These are phyloP conservation scores for Pistacia integerrima DNA, from an alignment of 345 rosid species.

Conservation along the genomic window DNA sequence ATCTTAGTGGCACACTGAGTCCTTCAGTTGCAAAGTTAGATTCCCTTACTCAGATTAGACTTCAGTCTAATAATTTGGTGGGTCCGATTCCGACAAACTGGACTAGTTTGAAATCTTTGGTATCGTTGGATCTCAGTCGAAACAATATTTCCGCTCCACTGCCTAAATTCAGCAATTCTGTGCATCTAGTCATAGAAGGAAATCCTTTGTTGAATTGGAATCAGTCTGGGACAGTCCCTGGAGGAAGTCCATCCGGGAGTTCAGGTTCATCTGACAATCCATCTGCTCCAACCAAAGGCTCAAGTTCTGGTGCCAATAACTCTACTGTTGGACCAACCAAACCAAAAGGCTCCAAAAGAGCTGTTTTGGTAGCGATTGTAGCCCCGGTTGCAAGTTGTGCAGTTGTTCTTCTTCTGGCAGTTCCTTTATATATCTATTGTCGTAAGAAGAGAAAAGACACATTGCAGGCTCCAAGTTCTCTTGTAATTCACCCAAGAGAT, in stretches of 20 bases:
- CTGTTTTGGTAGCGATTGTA: constrained; percentile 42
- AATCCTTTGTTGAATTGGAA: constrained; percentile 43
- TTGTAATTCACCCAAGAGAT: constrained; percentile 72
- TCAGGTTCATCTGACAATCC: constrained; percentile 17
- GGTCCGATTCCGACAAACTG: constrained; percentile 61
- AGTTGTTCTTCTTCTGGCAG: constrained; percentile 36
- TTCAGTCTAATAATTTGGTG: constrained; percentile 45
- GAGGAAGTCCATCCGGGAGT: constrained; percentile 25
- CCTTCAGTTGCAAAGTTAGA: constrained; percentile 55
- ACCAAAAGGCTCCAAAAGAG: constrained; percentile 27
- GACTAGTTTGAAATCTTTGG: constrained; percentile 57
- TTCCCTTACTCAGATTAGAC: constrained; percentile 46
- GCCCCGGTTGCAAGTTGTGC: constrained; percentile 54
- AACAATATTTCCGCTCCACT: constrained; percentile 65
- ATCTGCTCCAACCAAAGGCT: constrained; percentile 21
- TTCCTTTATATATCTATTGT: constrained; percentile 52
- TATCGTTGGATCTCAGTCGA: constrained; percentile 51
- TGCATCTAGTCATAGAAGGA: constrained; percentile 37
- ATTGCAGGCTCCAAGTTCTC: constrained; percentile 42
- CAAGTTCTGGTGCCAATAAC: constrained; percentile 19
- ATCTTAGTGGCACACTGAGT: constrained; percentile 67
- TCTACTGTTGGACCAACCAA: constrained; percentile 30
- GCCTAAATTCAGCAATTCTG: constrained; percentile 41
- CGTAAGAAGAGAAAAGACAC: constrained; percentile 40
- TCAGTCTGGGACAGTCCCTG: constrained; percentile 24